Base-by-base conservation (phyloP, 805 yeast species). In the Lipomyces sp. region DNA sequence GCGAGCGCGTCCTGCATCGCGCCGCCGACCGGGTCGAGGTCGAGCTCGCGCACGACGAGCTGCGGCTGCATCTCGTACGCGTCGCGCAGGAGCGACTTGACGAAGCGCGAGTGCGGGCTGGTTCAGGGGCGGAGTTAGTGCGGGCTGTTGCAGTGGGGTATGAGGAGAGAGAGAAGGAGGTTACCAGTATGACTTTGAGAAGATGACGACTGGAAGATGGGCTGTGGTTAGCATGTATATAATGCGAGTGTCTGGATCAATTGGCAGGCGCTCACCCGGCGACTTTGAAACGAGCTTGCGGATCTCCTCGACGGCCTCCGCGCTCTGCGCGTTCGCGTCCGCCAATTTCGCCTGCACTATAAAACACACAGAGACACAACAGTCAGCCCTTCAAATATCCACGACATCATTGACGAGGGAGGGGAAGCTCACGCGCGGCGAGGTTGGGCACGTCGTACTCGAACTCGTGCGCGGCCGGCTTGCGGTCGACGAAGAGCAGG, bases 21-120 rank as follows among this genome's bases (percentile, higher is more conserved):
- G 2, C 70, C 66, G 1, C 97, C 97, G 65, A 87, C 76, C 43
- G 76, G 74, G 66, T 88, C 95, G 62, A 74, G 75, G 68, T 91
- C 97, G 45, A 91, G 74, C 65, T 91, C 98, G 16, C 91, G 86
- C 47, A 86, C 75, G 4, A 74, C 63, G 2, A 88, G 90, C 29
- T 74, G 69, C 4, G 98, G 98, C 2, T 77, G 74, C 54, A 91
- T 79, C 44, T 75, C 75, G 68, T 86, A 89, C 58, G 80, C 78
- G 19, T 75, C 78, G 18, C 68, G 67, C 40, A 91, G 72, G 39
- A 90, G 70, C 23, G 76, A 73, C 70, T 90, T 93, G 62, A 90
- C 76, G 47, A 73, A 74, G 63, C 76, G 78, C 19, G 95, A 85
- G 68, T 74, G 87, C 28, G 96, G 97, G 70, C 96, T 55, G 41